Conservation (phyloP, 1,284 basidiomycete species). For the Cutaneotrichosporon cavernicola region DNA sequence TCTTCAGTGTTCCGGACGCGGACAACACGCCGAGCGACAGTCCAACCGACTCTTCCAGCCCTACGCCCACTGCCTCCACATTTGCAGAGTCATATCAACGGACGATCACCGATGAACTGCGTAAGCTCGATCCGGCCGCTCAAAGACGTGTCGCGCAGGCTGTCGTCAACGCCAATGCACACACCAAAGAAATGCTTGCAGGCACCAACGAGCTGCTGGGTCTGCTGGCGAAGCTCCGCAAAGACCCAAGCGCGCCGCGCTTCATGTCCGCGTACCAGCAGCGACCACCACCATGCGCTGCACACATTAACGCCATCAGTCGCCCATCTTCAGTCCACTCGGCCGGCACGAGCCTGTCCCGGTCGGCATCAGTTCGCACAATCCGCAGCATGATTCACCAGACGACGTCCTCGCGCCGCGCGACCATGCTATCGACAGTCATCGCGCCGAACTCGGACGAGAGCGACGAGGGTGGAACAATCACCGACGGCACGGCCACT, state of each 20-base stretch:
- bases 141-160: background rate
- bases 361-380: background rate
- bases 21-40: background rate
- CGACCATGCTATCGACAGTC: background rate
- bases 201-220: background rate
- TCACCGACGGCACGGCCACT: background rate
- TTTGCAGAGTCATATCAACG: background rate
- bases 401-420: background rate
- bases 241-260: background rate
- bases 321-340: background rate
- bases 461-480: background rate
- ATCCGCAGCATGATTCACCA: constrained; percentile 6
- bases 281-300: background rate
- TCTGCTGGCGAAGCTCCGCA: background rate
- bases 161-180: background rate
- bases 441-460: background rate
- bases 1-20: background rate
- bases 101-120: background rate
- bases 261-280: background rate
- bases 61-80: constrained; percentile 1
- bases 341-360: background rate
- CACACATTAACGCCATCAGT: background rate
- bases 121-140: background rate
- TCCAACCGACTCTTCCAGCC: background rate
- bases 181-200: background rate